These are phyloP conservation scores for Triangularia verruculosa DNA, from an alignment of 2,329 filamentous ascomycete genomes.

Conservation along the genomic window DNA sequence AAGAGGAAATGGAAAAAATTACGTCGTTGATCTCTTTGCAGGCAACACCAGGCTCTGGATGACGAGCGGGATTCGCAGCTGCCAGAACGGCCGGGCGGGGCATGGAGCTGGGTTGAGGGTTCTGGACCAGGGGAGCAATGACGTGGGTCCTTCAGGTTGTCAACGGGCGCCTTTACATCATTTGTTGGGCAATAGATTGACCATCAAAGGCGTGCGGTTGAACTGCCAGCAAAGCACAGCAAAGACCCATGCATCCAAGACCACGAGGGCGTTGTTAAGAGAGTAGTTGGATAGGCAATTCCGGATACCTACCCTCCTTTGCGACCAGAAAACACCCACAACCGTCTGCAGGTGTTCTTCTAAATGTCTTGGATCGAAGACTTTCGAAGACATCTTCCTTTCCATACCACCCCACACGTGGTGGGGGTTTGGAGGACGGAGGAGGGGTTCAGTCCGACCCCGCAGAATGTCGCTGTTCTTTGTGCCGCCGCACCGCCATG, in stretches of 20 bases:
- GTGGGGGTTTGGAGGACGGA: background rate
- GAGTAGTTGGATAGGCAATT: background rate
- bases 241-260: background rate
- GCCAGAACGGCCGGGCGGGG: slow-evolving; percentile 22
- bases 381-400: background rate
- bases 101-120: slow-evolving; percentile 6
- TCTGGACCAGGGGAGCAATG: slow-evolving; percentile 14
- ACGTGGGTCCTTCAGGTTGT: slow-evolving; percentile 20
- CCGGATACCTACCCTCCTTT: background rate
- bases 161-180: background rate
- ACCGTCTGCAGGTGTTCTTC: background rate
- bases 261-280: background rate
- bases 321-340: background rate
- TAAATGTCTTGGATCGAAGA: background rate
- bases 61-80: slow-evolving; percentile 18
- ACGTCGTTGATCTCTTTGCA: slow-evolving; percentile 15
- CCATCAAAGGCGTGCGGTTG: background rate
- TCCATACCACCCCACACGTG: slow-evolving; percentile 4
- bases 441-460: slow-evolving; percentile 5
- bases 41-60: slow-evolving; percentile 15
- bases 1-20: slow-evolving; percentile 3
- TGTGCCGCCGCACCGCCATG: background rate
- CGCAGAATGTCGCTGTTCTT: background rate
- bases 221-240: background rate
- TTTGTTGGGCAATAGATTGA: background rate